Conservation (phyloP, 768 basidiomycete species). For the Krasilnikovozyma curviuscula region DNA sequence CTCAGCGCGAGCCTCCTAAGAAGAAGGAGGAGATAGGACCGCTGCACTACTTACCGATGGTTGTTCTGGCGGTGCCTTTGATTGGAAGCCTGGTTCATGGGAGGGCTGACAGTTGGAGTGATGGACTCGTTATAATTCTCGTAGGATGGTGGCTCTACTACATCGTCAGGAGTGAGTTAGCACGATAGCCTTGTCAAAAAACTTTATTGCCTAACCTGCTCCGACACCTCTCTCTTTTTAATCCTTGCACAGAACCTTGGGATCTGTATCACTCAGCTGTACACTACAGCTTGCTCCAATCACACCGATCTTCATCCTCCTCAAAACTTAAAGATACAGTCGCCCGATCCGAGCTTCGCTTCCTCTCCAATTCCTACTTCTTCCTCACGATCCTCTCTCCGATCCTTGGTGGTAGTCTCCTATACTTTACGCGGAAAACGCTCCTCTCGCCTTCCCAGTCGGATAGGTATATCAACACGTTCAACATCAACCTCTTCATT, state of each 20-base stretch:
- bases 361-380: slow-evolving; percentile 15
- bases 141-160: slow-evolving; percentile 21
- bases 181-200: neutral
- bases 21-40: neutral
- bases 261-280: slow-evolving; percentile 20
- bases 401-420: slow-evolving; percentile 10
- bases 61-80: slow-evolving; percentile 19
- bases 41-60: slow-evolving; percentile 20
- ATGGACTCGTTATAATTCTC: slow-evolving; percentile 19
- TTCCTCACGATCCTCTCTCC: slow-evolving; percentile 16
- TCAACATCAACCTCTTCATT: slow-evolving; percentile 16
- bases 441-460: slow-evolving; percentile 14
- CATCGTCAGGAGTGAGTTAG: slow-evolving; percentile 18
- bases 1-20: too few relatives aligned
- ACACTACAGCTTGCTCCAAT: slow-evolving; percentile 14
- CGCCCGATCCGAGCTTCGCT: slow-evolving; percentile 12
- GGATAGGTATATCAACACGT: slow-evolving; percentile 20
- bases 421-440: slow-evolving; percentile 12
- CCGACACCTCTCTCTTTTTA: neutral
- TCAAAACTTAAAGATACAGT: neutral
- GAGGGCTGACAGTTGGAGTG: slow-evolving; percentile 13
- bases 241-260: slow-evolving; percentile 17
- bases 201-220: neutral
- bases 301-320: neutral
- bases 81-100: slow-evolving; percentile 18